Conservation (phyloP, 441 rosid genomes). For the Aleurites moluccanus region DNA sequence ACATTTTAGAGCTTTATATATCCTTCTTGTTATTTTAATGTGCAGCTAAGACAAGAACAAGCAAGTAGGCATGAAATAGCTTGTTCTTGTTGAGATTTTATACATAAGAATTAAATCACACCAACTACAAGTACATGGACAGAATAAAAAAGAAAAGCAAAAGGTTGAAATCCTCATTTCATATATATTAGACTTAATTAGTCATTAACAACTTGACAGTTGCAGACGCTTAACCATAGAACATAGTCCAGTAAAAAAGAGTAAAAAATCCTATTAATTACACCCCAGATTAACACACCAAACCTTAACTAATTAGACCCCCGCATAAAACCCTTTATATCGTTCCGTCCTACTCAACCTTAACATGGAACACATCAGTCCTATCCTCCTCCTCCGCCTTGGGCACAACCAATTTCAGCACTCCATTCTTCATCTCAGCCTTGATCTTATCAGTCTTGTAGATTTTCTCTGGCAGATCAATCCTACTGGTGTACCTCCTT, state of each 20-base stretch:
- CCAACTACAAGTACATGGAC: no score
- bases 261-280: no score
- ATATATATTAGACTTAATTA: no score
- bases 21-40: background rate
- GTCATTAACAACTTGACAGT: no score
- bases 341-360: constrained; percentile 16
- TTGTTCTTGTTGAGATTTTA: background rate
- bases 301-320: background rate
- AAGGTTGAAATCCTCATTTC: no score
- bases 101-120: background rate
- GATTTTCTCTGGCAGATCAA: constrained; percentile 34
- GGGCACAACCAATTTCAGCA: constrained; percentile 41
- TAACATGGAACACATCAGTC: constrained; percentile 28
- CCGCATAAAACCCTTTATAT: background rate
- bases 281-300: background rate
- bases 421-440: constrained; percentile 66
- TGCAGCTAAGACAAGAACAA: background rate
- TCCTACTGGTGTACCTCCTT: constrained; percentile 38
- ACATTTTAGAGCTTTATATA: background rate
- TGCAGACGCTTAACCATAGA: background rate
- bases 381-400: constrained; percentile 40
- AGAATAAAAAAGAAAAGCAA: no score
- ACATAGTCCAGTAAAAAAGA: no score
- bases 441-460: constrained; percentile 38
- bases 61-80: background rate